These are phyloP conservation scores for Lecanicillium sp. DNA, from an alignment of 2,329 filamentous ascomycete species.

Conservation along the genomic window DNA sequence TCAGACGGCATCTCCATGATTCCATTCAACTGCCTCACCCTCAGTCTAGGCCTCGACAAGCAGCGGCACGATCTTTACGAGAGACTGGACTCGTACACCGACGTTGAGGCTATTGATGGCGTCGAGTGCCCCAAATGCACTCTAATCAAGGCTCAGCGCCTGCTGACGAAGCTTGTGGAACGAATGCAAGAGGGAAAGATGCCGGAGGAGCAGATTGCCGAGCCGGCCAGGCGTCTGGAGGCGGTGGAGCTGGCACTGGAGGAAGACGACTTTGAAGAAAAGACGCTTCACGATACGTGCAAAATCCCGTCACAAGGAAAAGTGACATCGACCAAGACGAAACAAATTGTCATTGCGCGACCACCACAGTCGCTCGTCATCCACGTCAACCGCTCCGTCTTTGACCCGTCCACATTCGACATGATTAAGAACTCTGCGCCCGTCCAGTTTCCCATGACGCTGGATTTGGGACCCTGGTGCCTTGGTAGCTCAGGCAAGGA, in stretches of 20 bases:
- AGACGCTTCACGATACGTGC: slow-evolving; percentile 54
- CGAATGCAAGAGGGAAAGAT: slow-evolving; percentile 24
- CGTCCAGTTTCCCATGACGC: slow-evolving; percentile 64
- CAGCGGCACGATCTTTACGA: slow-evolving; percentile 64
- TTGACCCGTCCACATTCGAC: slow-evolving; percentile 72
- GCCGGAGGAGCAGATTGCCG: slow-evolving; percentile 42
- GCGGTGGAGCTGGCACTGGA: slow-evolving; percentile 65
- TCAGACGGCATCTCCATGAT: slow-evolving; percentile 85
- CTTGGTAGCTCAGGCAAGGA: slow-evolving; percentile 46
- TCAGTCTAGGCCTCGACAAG: slow-evolving; percentile 63
- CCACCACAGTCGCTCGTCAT: slow-evolving; percentile 74
- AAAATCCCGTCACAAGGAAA: slow-evolving; percentile 60
- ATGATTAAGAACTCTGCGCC: slow-evolving; percentile 77
- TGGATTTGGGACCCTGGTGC: slow-evolving; percentile 82
- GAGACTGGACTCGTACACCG: slow-evolving; percentile 76
- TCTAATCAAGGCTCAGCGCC: slow-evolving; percentile 48
- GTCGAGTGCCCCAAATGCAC: slow-evolving; percentile 93
- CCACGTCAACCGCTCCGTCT: slow-evolving; percentile 87
- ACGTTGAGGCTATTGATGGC: slow-evolving; percentile 76
- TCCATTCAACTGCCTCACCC: slow-evolving; percentile 87
- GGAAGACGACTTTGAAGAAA: slow-evolving; percentile 71
- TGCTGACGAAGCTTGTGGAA: slow-evolving; percentile 40
- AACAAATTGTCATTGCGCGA: slow-evolving; percentile 78
- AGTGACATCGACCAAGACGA: slow-evolving; percentile 75
- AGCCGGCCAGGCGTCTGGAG: slow-evolving; percentile 48